A percentile compares a stretch with the other conserved stretches of the same genome.
Evolutionary conservation across 2,329 filamentous ascomycete genomes (phyloP).

Genomic region (Kalmusia sp.): DNA sequence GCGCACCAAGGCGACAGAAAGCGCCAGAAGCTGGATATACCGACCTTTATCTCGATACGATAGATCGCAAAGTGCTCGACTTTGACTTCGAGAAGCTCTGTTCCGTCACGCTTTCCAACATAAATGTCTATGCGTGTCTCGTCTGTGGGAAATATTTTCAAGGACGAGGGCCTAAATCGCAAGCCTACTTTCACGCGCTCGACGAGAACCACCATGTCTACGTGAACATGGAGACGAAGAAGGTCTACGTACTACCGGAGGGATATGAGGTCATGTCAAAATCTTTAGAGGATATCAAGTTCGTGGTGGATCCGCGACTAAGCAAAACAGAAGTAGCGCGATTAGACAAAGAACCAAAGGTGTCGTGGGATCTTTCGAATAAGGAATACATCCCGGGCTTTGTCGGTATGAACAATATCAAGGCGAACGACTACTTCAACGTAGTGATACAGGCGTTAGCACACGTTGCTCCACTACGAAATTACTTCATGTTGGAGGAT

Average conservation of each 20-base stretch:
- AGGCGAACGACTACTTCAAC: constrained; percentile 98
- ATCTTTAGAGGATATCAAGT: constrained; percentile 97
- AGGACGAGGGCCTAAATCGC: constrained; percentile 89
- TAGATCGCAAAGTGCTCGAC: constrained; percentile 89
- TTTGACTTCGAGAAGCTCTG: constrained; percentile 99
- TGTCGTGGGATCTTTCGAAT: constrained; percentile 78
- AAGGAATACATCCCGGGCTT: constrained; percentile 92
- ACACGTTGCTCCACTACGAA: constrained; percentile 87
- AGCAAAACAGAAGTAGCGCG: constrained; percentile 79
- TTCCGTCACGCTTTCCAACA: constrained; percentile 93
- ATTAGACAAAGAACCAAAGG: constrained; percentile 72
- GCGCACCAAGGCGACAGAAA: constrained; percentile 69
- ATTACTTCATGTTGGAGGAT: constrained; percentile 89
- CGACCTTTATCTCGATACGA: constrained; percentile 97
- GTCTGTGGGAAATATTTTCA: constrained; percentile 99
- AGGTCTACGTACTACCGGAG: constrained; percentile 90
- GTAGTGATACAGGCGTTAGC: constrained; percentile 90
- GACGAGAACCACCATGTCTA: constrained; percentile 97
- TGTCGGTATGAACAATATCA: constrained; percentile 99
- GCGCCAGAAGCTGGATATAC: constrained; percentile 88
- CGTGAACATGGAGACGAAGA: constrained; percentile 95
- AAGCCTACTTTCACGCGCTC: constrained; percentile 96
- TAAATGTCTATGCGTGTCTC: constrained; percentile 97
- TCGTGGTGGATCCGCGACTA: constrained; percentile 91
- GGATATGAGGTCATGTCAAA: constrained; percentile 96